A percentile compares a stretch with the other conserved stretches of the same genome.
These are phyloP conservation scores for Kalanchoe fedtschenkoi DNA, from an alignment of 164 flowering plant species.

Conservation along the genomic window DNA sequence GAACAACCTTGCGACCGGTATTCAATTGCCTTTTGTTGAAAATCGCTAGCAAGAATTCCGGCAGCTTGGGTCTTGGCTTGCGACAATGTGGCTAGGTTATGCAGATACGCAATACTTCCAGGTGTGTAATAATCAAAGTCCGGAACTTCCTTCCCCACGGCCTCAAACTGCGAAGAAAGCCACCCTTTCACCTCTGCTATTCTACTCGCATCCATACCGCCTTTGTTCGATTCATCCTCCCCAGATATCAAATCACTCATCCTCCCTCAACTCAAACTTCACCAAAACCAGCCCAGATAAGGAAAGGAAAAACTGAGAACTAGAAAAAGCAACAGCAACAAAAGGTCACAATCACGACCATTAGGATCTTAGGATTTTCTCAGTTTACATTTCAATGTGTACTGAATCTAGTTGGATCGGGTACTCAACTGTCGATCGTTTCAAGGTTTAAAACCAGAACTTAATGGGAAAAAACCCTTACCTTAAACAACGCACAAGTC, in stretches of 20 bases:
- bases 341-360: neutral
- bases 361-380: too few relatives aligned
- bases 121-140: slow-evolving; percentile 83
- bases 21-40: slow-evolving; percentile 74
- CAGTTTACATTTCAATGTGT: neutral
- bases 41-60: slow-evolving; percentile 61
- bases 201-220: slow-evolving; percentile 39
- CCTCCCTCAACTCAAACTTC: neutral
- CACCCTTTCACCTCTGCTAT: slow-evolving; percentile 77
- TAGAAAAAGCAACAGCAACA: too few relatives aligned
- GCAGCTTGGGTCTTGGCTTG: slow-evolving; percentile 74
- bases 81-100: slow-evolving; percentile 54
- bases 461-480: too few relatives aligned
- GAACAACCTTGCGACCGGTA: slow-evolving; percentile 73
- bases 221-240: slow-evolving; percentile 18
- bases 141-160: slow-evolving; percentile 73
- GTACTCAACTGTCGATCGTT: too few relatives aligned
- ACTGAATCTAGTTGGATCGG: too few relatives aligned
- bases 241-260: slow-evolving; percentile 23
- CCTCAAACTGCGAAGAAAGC: slow-evolving; percentile 75
- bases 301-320: neutral
- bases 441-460: too few relatives aligned
- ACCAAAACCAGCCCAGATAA: neutral
- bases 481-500: too few relatives aligned
- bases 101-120: slow-evolving; percentile 59